These are phyloP conservation scores for Kodamaea plutei DNA, from an alignment of 1,139 yeast genomes.

Conservation along the genomic window DNA sequence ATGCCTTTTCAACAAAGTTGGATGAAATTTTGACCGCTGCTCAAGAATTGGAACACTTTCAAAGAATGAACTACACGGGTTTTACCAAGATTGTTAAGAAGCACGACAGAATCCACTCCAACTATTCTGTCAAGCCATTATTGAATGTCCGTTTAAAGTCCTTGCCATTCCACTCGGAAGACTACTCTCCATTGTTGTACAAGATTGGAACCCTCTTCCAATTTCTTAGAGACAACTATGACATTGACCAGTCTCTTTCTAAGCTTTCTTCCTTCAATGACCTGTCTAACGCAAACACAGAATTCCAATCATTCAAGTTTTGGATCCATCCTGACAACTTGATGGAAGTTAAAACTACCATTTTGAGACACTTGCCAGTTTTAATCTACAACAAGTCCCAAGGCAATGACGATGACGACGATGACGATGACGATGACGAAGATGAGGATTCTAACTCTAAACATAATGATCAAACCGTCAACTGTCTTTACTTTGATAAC, in stretches of 20 bases:
- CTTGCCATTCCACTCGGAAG: conserved; percentile 91
- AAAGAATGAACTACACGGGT: conserved; percentile 90
- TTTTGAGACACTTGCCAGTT: conserved; percentile 89
- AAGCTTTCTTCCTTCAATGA: conserved; percentile 47
- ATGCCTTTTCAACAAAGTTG: conserved; percentile 55
- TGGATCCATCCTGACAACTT: conserved; percentile 96
- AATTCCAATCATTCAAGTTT: conserved; percentile 77
- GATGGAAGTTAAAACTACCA: conserved; percentile 94
- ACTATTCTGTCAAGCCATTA: conserved; percentile 83
- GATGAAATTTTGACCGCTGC: conserved; percentile 74
- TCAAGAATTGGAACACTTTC: conserved; percentile 83
- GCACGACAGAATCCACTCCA: conserved; percentile 86
- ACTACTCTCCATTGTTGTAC: conserved; percentile 85
- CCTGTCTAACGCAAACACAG: conserved; percentile 46
- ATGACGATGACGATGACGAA: conserved; percentile 22
- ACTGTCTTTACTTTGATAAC: conserved; percentile 86
- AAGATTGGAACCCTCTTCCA: conserved; percentile 79
- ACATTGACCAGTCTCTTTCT: conserved; percentile 37
- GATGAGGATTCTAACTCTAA: conserved; percentile 21
- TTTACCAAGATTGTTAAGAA: conserved; percentile 91
- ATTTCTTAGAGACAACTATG: conserved; percentile 66
- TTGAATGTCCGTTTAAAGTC: conserved; percentile 82
- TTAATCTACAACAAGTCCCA: conserved; percentile 61
- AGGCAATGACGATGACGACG: conserved; percentile 24
- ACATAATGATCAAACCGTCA: conserved; percentile 70